These are phyloP conservation scores for Echium plantagineum DNA, from an alignment of 257 asterid genomes.

Conservation along the genomic window DNA sequence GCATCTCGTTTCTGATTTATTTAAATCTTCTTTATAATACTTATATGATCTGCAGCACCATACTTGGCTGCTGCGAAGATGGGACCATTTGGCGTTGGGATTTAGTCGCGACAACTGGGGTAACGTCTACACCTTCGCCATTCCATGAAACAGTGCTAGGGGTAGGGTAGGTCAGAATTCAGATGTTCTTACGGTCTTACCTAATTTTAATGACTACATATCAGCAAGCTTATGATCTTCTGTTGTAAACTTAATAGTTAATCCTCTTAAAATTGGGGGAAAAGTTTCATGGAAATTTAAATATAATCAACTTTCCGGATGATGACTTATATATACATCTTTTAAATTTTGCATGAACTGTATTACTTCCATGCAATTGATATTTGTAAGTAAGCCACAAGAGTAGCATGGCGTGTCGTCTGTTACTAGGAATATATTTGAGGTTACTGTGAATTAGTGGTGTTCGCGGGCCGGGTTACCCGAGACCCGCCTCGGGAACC, in stretches of 20 bases:
- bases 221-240: not conserved
- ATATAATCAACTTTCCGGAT: conserved; percentile 1
- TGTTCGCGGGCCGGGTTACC: no score
- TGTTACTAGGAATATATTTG: no score
- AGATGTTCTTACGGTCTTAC: not conserved
- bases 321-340: not conserved
- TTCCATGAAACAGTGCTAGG: not conserved
- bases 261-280: not conserved
- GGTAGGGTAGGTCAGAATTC: not conserved
- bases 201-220: not conserved
- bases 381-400: no score
- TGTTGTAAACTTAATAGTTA: no score
- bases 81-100: conserved; percentile 99
- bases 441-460: no score
- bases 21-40: conserved; percentile 1
- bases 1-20: not conserved
- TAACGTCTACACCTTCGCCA: not conserved
- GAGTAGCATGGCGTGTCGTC: no score
- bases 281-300: conserved; percentile 3
- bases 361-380: no score
- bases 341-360: no score
- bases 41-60: conserved; percentile 47
- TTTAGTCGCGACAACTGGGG: conserved; percentile 56
- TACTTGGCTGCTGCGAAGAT: conserved; percentile 94
- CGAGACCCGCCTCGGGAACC: no score